A percentile compares a stretch with the other conserved stretches of the same genome.
Evolutionary conservation across 345 rosid genomes (phyloP).

Genomic region (Corymbia maculata): DNA sequence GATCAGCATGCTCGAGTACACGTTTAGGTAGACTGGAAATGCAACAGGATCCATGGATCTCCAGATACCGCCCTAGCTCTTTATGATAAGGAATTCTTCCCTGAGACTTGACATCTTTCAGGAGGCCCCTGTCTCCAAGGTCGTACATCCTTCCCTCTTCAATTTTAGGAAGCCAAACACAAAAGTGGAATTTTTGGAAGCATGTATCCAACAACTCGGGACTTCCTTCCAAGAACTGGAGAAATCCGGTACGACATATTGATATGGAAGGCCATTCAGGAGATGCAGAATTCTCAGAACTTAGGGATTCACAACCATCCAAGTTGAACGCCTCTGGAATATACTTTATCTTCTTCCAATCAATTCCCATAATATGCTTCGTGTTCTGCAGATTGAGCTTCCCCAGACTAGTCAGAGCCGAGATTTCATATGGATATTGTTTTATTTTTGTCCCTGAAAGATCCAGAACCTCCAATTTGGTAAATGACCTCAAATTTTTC

Average conservation of each 20-base stretch:
- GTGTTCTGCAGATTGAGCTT: neutral
- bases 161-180: neutral
- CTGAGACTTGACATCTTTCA: neutral
- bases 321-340: neutral
- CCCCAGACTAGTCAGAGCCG: neutral
- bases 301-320: neutral
- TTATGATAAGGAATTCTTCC: neutral
- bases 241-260: neutral
- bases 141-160: neutral
- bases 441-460: neutral
- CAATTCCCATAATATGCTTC: accelerated
- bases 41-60: conserved; percentile 22
- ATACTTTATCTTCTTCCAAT: neutral
- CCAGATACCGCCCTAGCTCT: neutral
- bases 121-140: neutral
- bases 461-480: neutral
- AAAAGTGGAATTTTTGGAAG: neutral
- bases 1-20: conserved; percentile 7
- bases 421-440: neutral
- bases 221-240: neutral
- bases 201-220: neutral
- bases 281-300: neutral
- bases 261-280: neutral
- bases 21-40: neutral
- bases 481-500: neutral